Evolutionary conservation across 345 rosid species (phyloP).

Genomic region (Syzygium oleosum): DNA sequence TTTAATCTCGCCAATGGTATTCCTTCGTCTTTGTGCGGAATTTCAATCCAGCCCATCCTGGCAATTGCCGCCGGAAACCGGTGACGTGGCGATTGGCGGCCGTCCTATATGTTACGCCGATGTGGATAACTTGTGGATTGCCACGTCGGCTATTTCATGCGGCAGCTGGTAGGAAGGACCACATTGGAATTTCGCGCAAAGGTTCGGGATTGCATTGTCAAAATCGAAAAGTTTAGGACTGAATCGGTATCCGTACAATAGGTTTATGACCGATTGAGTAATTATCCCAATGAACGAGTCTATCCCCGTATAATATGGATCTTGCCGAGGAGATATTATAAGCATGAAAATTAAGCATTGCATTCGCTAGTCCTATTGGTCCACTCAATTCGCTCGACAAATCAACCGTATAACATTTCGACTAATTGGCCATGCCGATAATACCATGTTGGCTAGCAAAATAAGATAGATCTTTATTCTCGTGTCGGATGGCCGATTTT

Average conservation of each 20-base stretch:
- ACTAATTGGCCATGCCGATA: not conserved
- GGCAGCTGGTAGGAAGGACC: not conserved
- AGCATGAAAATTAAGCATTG: not conserved
- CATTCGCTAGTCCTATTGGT: not conserved
- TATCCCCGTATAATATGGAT: not conserved
- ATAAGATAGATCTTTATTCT: not conserved
- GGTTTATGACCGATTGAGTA: not conserved
- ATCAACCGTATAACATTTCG: not conserved
- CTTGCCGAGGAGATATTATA: no score
- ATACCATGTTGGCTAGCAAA: not conserved
- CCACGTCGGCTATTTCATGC: fast-evolving
- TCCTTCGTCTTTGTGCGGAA: not conserved
- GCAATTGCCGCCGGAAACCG: not conserved
- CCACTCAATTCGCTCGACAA: not conserved
- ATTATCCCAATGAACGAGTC: not conserved
- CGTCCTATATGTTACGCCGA: no score
- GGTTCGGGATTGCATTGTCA: fast-evolving
- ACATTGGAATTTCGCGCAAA: not conserved
- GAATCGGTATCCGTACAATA: not conserved
- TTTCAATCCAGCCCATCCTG: not conserved
- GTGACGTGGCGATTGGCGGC: fast-evolving
- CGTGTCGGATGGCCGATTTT: not conserved
- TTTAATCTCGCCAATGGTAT: not conserved
- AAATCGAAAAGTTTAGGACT: not conserved
- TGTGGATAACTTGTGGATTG: not conserved